phyloP scores from a whole-genome alignment of 2,329 filamentous ascomycete genomes.

The Calonectria crousiana region DNA sequence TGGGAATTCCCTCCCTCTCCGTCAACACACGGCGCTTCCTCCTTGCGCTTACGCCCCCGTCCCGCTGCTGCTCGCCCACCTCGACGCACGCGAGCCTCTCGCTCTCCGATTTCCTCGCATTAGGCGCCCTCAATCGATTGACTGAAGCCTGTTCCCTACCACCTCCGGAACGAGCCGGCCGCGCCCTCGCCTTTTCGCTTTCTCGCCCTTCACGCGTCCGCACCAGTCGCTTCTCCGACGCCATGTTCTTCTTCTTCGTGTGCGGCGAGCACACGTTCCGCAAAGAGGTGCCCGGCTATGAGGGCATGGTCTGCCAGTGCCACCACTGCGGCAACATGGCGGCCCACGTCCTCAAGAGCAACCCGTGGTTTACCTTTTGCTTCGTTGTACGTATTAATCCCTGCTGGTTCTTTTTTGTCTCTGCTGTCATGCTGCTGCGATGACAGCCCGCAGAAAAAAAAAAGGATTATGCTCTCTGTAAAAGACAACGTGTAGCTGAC shows the following conservation, averaged over 20 bases:
- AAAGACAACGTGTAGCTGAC: slow-evolving; percentile 32
- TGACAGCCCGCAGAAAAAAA: too few species aligned
- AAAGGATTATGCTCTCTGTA: neutral
- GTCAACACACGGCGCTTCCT: slow-evolving; percentile 20
- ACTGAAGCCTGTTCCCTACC: neutral
- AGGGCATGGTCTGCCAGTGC: slow-evolving; percentile 72
- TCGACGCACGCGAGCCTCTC: neutral
- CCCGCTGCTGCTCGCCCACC: neutral
- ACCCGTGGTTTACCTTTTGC: slow-evolving; percentile 85
- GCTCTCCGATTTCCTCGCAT: neutral
- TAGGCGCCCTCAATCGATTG: neutral
- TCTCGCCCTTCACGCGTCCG: neutral
- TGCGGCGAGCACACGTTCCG: slow-evolving; percentile 73
- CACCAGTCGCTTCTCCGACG: slow-evolving; percentile 19
- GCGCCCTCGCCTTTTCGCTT: too few species aligned
- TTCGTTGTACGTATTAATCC: slow-evolving; percentile 69
- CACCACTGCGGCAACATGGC: slow-evolving; percentile 76
- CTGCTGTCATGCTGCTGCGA: neutral
- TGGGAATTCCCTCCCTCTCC: slow-evolving; percentile 14
- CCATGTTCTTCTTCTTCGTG: slow-evolving; percentile 73
- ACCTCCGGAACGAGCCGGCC: neutral
- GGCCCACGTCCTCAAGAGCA: slow-evolving; percentile 70
- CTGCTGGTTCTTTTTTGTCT: neutral
- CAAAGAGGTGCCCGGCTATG: slow-evolving; percentile 70
- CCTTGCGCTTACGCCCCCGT: neutral